Evolutionary conservation across 176 grass and related monocot genomes (phyloP).

Genomic region (Tillandsia fasciculata): DNA sequence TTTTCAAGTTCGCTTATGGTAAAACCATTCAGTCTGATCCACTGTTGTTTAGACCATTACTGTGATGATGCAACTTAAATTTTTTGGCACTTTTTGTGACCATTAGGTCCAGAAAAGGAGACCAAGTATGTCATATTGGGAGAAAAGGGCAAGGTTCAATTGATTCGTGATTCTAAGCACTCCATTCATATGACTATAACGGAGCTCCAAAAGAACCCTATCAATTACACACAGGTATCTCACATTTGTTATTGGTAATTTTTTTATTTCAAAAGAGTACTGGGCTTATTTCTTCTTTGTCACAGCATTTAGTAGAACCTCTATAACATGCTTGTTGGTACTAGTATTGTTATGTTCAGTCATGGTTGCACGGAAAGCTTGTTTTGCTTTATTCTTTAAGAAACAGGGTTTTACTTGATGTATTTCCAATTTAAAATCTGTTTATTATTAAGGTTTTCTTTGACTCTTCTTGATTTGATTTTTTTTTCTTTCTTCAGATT

Average conservation of each 20-base stretch:
- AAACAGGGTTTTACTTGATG: not conserved
- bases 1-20: slow-evolving; percentile 76
- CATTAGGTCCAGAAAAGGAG: slow-evolving; percentile 78
- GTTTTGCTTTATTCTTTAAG: no score
- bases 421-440: not conserved
- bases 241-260: not conserved
- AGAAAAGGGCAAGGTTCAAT: slow-evolving; percentile 91
- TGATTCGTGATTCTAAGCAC: slow-evolving; percentile 61
- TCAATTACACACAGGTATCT: slow-evolving; percentile 86
- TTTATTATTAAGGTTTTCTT: not conserved
- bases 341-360: not conserved
- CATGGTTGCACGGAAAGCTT: no score
- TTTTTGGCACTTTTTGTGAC: not conserved
- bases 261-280: not conserved
- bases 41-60: not conserved
- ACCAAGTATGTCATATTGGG: slow-evolving; percentile 81
- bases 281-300: not conserved
- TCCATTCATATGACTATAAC: slow-evolving; percentile 52
- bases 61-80: not conserved
- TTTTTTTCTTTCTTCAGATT: slow-evolving; percentile 32
- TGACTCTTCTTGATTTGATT: not conserved
- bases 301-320: not conserved
- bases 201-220: slow-evolving; percentile 83
- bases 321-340: not conserved
- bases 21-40: slow-evolving; percentile 7